Base-by-base conservation (phyloP, 139 green algal species). In the Nannochloris sp. region DNA sequence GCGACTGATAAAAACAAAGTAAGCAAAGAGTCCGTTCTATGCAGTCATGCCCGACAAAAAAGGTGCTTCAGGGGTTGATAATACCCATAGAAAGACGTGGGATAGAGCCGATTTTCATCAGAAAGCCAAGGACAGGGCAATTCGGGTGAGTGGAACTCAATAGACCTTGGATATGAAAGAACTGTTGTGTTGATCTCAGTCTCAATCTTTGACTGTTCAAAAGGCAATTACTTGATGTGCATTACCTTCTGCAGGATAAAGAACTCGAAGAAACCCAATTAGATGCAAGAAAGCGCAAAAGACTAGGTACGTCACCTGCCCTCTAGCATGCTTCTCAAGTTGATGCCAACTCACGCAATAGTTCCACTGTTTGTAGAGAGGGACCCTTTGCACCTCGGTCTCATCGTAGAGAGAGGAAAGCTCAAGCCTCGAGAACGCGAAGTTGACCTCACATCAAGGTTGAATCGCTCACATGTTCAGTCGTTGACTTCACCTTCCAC, bases 371-470 rank as follows among this genome's bases (percentile, higher is more conserved):
- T 21, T 53, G 11, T 6, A 77, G 87, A 92, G 64, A 76, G 82
- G 21, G 89, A 96, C 60, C 87, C 87, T 2, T 70, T 96, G 67
- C 85, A 94, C 66, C 83, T 95, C 58, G 88, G 88, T 10, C 64
- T 95, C 1, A 95, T 95, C 61, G 82, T 90, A 12, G 69, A 87
- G 59, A 85, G 88, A 18, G 78, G 78, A 19, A 73, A 81, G 36
- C 75, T 95, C 14, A 81, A 85, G 60, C 57, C 71, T 51, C 83
- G 89, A 6, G 81, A 93, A 36, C 87, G 82, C 57, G 59, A 84
- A 25, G 58, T 96, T 12, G 83, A 95, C 73, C 73, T 96, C 2
- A 74, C 83, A 0, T 67, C 78, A 5, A 74, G 87, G 11, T 65
- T 96, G 23, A 72, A 85, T 68, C 92, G 91, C 63, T 85, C 80